Conservation (phyloP, 805 yeast species). For the Kodamaea sagamina region DNA sequence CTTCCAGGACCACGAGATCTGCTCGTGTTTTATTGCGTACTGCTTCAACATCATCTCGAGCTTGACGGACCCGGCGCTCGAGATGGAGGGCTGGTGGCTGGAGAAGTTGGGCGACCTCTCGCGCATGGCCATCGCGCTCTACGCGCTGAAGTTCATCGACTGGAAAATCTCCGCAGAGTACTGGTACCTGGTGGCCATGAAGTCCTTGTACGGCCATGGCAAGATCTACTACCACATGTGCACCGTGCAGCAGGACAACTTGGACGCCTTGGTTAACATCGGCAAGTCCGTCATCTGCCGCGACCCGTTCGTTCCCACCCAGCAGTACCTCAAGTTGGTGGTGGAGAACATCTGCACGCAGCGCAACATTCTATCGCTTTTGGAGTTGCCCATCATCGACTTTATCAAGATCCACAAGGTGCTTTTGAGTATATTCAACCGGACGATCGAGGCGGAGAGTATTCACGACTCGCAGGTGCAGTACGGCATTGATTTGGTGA, state of each 20-base stretch:
- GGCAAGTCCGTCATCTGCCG: slow-evolving; percentile 79
- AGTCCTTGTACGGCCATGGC: slow-evolving; percentile 78
- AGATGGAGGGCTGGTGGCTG: slow-evolving; percentile 75
- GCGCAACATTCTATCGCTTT: slow-evolving; percentile 56
- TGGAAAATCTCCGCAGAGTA: slow-evolving; percentile 83
- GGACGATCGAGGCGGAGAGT: slow-evolving; percentile 20
- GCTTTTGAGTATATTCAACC: slow-evolving; percentile 50
- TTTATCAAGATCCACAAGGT: slow-evolving; percentile 70
- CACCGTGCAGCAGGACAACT: slow-evolving; percentile 74
- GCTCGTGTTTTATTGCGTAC: slow-evolving; percentile 71
- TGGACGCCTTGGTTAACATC: slow-evolving; percentile 76
- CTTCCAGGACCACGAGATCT: slow-evolving; percentile 75
- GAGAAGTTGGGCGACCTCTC: slow-evolving; percentile 85
- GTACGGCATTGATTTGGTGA: slow-evolving; percentile 59
- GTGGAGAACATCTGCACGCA: slow-evolving; percentile 77
- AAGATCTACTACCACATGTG: slow-evolving; percentile 86
- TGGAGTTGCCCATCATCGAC: slow-evolving; percentile 60
- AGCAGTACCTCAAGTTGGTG: slow-evolving; percentile 72
- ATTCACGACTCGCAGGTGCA: slow-evolving; percentile 49
- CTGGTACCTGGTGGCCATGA: slow-evolving; percentile 78
- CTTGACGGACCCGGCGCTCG: slow-evolving; percentile 54
- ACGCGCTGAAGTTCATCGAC: slow-evolving; percentile 76
- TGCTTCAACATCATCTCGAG: slow-evolving; percentile 63
- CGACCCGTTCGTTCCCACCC: slow-evolving; percentile 83
- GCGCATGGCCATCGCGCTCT: slow-evolving; percentile 84